phyloP scores from a whole-genome alignment of 2,329 filamentous ascomycete species.

The Myrmaecium sp. region DNA sequence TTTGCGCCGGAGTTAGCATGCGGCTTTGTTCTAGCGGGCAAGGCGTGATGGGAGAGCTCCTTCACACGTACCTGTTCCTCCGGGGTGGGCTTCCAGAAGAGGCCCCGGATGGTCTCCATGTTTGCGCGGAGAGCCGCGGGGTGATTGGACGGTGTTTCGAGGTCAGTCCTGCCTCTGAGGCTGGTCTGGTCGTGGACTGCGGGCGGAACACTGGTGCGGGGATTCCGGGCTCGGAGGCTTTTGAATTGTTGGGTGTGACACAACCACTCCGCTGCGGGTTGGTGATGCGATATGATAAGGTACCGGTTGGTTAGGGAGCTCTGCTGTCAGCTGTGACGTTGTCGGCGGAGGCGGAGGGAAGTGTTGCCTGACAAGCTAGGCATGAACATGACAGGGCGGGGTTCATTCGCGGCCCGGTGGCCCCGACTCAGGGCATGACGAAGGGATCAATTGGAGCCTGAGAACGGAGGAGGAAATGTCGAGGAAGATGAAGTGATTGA shows the following conservation, averaged over 20 bases:
- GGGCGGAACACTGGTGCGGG: not conserved
- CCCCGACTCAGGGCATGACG: too few species aligned
- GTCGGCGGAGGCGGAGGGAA: too few species aligned
- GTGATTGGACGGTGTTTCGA: not conserved
- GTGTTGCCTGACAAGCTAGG: too few species aligned
- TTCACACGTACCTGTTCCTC: slow-evolving; percentile 59
- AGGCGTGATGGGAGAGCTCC: slow-evolving; percentile 2
- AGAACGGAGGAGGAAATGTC: too few species aligned
- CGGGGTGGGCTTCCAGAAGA: slow-evolving; percentile 86
- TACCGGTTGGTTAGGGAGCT: too few species aligned
- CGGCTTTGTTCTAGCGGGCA: slow-evolving; percentile 1
- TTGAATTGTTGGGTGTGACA: not conserved
- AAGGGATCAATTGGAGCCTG: too few species aligned
- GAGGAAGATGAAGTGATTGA: too few species aligned
- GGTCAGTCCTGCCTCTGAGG: not conserved
- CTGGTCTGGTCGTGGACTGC: not conserved
- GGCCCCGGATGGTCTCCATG: slow-evolving; percentile 76
- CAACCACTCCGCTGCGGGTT: too few species aligned
- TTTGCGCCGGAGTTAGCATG: slow-evolving; percentile 6
- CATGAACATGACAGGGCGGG: too few species aligned
- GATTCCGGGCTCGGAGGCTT: not conserved
- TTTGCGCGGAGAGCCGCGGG: slow-evolving; percentile 3
- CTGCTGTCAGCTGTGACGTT: too few species aligned
- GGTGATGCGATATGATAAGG: too few species aligned
- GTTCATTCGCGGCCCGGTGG: too few species aligned